A percentile compares a stretch with the other conserved stretches of the same genome.
phyloP scores from a whole-genome alignment of 2,329 filamentous ascomycete genomes.

The Phyllosticta capitalensis region DNA sequence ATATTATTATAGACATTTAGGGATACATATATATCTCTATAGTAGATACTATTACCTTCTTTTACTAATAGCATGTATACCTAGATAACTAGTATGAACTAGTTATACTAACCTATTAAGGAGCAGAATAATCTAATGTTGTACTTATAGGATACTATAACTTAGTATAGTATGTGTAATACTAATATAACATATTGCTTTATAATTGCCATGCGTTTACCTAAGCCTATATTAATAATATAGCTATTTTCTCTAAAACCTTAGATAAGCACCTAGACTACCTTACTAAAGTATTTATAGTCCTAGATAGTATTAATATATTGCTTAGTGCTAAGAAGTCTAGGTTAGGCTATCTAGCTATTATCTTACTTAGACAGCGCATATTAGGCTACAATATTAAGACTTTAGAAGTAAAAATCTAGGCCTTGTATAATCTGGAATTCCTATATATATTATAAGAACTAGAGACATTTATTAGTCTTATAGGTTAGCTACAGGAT shows the following conservation, averaged over 20 bases:
- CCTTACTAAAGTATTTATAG: neutral
- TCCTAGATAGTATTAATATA: neutral
- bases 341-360: neutral
- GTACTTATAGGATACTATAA: neutral
- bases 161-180: neutral
- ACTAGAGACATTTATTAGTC: neutral
- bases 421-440: neutral
- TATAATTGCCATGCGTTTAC: neutral
- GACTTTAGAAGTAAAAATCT: neutral
- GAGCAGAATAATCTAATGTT: neutral
- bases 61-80: neutral
- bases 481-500: neutral
- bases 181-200: neutral
- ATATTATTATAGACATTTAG: too few species aligned
- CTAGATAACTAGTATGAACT: neutral
- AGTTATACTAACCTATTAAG: neutral
- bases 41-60: too few species aligned
- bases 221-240: neutral
- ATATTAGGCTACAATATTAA: neutral
- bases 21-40: too few species aligned
- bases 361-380: neutral
- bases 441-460: neutral
- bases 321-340: neutral
- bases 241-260: neutral
- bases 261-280: neutral